These are phyloP conservation scores for Penicillium sp. DNA, from an alignment of 2,329 filamentous ascomycete species.

Conservation along the genomic window DNA sequence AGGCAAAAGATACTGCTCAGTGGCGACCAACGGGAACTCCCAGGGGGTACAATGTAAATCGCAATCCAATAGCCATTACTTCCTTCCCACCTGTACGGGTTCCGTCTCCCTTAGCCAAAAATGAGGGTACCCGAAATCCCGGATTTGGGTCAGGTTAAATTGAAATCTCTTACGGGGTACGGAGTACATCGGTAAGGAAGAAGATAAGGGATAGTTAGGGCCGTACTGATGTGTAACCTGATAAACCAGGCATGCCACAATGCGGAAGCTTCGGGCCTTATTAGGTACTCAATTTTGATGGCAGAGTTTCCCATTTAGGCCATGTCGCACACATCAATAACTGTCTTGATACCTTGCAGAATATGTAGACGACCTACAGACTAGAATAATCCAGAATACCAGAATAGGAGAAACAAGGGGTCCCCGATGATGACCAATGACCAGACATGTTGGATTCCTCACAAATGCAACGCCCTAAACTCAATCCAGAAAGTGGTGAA, in stretches of 20 bases:
- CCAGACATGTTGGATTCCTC: conserved; percentile 6
- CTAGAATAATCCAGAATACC: not conserved
- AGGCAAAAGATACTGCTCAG: no score
- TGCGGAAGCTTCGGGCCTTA: not conserved
- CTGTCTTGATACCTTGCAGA: not conserved
- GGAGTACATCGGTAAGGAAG: not conserved
- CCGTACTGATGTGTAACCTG: no score
- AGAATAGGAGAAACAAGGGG: conserved; percentile 5
- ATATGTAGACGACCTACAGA: not conserved
- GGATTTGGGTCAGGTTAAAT: not conserved
- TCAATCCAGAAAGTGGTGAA: not conserved
- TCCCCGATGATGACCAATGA: not conserved
- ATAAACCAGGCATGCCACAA: no score
- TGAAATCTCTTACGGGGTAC: not conserved
- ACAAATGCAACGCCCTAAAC: conserved; percentile 4
- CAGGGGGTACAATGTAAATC: not conserved
- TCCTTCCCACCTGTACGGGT: not conserved
- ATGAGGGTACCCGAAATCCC: no score
- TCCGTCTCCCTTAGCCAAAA: not conserved
- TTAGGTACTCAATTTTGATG: not conserved
- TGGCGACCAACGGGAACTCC: no score
- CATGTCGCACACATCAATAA: not conserved
- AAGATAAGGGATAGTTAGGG: not conserved
- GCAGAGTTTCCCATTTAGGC: not conserved
- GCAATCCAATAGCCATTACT: not conserved